Percentiles rank a stretch among this genome's conserved stretches.
Conservation (phyloP, 164 flowering plant species). For the Santalum album region DNA sequence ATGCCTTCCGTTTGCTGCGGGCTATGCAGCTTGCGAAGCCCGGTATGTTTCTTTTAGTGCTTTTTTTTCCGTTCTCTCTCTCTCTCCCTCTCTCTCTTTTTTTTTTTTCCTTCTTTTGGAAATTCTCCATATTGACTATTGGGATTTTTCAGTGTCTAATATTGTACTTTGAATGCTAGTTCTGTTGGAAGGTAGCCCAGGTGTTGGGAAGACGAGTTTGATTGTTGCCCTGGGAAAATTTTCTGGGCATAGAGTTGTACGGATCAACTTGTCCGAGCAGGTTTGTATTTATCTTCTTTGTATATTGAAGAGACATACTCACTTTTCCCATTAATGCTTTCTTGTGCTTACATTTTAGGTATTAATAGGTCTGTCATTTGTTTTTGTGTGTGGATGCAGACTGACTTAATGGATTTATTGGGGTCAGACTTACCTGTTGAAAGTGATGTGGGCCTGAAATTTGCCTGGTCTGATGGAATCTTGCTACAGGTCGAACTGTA, state of each 20-base stretch:
- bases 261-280: conserved; percentile 97
- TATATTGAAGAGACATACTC: too few relatives aligned
- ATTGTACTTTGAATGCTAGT: conserved; percentile 32
- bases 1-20: conserved; percentile 73
- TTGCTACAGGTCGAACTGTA: conserved; percentile 64
- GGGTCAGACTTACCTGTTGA: conserved; percentile 95
- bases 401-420: conserved; percentile 93
- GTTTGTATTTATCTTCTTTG: conserved; percentile 23
- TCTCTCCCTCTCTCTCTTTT: not conserved
- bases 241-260: conserved; percentile 87
- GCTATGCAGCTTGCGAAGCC: conserved; percentile 96
- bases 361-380: not conserved
- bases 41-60: conserved; percentile 27
- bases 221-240: conserved; percentile 70
- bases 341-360: not conserved
- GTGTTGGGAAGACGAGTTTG: conserved; percentile 97
- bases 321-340: not conserved
- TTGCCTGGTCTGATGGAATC: conserved; percentile 99
- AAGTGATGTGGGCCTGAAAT: conserved; percentile 70
- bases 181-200: conserved; percentile 95
- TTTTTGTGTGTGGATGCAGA: conserved; percentile 32
- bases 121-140: not conserved
- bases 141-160: conserved; percentile 3
- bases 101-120: too few relatives aligned
- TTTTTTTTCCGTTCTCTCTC: too few relatives aligned